phyloP scores from a whole-genome alignment of 495 filamentous ascomycete genomes.

The Aspergillus diversus region DNA sequence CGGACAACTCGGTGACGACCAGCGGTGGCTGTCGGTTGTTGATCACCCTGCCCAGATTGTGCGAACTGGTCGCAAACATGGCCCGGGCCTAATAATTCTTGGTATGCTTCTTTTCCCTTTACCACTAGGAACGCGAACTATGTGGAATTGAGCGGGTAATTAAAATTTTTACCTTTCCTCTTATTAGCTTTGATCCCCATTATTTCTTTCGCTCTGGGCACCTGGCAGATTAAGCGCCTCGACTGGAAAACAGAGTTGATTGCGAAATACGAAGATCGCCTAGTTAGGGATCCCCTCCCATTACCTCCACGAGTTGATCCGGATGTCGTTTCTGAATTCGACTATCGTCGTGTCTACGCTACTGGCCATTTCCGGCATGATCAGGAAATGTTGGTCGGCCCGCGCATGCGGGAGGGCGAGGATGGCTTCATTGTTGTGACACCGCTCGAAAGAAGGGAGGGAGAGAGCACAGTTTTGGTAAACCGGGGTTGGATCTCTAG shows the following conservation, averaged over 20 bases:
- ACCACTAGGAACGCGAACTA: neutral
- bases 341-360: conserved; percentile 85
- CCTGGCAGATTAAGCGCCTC: conserved; percentile 95
- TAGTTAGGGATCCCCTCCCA: conserved; percentile 83
- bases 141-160: neutral
- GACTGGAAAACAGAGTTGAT: conserved; percentile 92
- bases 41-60: conserved; percentile 83
- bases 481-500: conserved; percentile 89
- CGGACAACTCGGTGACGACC: conserved; percentile 59
- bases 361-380: conserved; percentile 79
- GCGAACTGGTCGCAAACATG: conserved; percentile 71
- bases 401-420: conserved; percentile 83
- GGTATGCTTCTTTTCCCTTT: conserved; percentile 46
- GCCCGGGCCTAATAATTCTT: conserved; percentile 79
- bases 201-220: conserved; percentile 86
- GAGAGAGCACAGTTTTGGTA: conserved; percentile 73
- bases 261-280: conserved; percentile 85
- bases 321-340: conserved; percentile 79
- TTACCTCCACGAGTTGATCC: conserved; percentile 83
- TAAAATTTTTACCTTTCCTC: neutral
- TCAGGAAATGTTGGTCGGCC: conserved; percentile 93
- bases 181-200: conserved; percentile 79
- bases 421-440: conserved; percentile 91
- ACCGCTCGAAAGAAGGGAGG: conserved; percentile 73
- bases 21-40: conserved; percentile 76